Percentiles rank a stretch among this genome's conserved stretches.
phyloP scores from a whole-genome alignment of 208 protist species.

The Blechomonas ayalai region DNA sequence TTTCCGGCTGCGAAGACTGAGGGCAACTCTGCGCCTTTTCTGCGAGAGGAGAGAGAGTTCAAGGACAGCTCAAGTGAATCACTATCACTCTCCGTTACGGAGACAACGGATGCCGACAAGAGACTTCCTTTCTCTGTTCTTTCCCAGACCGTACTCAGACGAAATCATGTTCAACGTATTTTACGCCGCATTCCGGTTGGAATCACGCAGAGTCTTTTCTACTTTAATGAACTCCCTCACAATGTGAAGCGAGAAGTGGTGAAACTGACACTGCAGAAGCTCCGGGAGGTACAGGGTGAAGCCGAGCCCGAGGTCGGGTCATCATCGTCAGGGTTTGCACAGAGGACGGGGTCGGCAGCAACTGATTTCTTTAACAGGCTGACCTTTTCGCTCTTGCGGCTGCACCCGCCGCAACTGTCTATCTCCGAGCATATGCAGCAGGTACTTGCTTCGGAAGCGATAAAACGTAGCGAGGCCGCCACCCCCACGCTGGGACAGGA shows the following conservation, averaged over 20 bases:
- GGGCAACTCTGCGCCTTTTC: background rate
- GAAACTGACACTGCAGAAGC: background rate
- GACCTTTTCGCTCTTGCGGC: too few species aligned
- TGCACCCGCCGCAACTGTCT: too few species aligned
- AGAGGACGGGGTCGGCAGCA: too few species aligned
- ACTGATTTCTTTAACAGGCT: too few species aligned
- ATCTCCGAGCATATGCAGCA: too few species aligned
- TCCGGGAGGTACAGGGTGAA: background rate
- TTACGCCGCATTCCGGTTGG: slow-evolving; percentile 40
- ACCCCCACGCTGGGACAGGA: too few species aligned
- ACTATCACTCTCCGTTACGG: too few species aligned
- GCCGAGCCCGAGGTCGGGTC: background rate
- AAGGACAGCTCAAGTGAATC: background rate
- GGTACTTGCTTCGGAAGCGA: too few species aligned
- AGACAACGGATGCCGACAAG: too few species aligned
- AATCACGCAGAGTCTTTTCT: slow-evolving; percentile 5
- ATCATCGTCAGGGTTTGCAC: too few species aligned
- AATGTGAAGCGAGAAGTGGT: slow-evolving; percentile 23
- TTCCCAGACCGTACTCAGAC: background rate
- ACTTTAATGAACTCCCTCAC: slow-evolving; percentile 35
- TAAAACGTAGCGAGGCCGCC: too few species aligned
- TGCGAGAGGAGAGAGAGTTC: background rate
- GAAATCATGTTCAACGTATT: slow-evolving; percentile 26
- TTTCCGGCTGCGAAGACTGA: background rate
- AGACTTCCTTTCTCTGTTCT: background rate